Conservation (phyloP, 768 basidiomycete genomes). For the Boletus vermiculosoides region DNA sequence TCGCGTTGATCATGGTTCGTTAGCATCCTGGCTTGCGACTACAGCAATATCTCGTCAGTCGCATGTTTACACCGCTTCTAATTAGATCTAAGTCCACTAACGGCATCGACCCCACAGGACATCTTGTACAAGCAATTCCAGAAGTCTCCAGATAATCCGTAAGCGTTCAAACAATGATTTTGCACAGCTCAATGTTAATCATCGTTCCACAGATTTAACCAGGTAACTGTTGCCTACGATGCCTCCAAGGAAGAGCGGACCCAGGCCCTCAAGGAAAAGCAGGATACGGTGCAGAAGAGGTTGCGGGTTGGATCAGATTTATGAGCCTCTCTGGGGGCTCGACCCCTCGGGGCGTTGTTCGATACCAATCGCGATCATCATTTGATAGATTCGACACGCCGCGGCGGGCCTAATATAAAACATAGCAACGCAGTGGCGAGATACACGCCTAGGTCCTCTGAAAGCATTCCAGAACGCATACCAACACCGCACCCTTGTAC, state of each 20-base stretch:
- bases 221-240: slow-evolving; percentile 74
- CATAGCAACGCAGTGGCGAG: slow-evolving; percentile 3
- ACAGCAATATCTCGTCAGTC: slow-evolving; percentile 79
- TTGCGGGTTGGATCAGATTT: slow-evolving; percentile 42
- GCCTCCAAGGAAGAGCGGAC: slow-evolving; percentile 86
- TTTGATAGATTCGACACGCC: background rate
- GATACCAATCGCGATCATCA: slow-evolving; percentile 5
- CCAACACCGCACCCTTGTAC: slow-evolving; percentile 13
- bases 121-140: slow-evolving; percentile 92
- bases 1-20: slow-evolving; percentile 12
- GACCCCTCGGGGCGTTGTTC: background rate
- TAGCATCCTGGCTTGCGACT: slow-evolving; percentile 88
- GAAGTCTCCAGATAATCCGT: slow-evolving; percentile 96
- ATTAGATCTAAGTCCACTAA: slow-evolving; percentile 2
- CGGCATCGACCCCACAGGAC: slow-evolving; percentile 47
- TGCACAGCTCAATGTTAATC: slow-evolving; percentile 9
- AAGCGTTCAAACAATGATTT: slow-evolving; percentile 29
- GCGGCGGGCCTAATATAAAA: slow-evolving; percentile 12
- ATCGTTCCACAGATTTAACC: slow-evolving; percentile 67
- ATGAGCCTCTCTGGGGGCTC: background rate
- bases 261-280: slow-evolving; percentile 67
- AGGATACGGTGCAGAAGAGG: slow-evolving; percentile 62
- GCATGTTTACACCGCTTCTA: background rate
- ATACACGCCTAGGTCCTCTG: background rate
- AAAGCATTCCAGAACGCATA: slow-evolving; percentile 14